Conservation (phyloP, 768 basidiomycete genomes). For the Artomyces pyxidatus region DNA sequence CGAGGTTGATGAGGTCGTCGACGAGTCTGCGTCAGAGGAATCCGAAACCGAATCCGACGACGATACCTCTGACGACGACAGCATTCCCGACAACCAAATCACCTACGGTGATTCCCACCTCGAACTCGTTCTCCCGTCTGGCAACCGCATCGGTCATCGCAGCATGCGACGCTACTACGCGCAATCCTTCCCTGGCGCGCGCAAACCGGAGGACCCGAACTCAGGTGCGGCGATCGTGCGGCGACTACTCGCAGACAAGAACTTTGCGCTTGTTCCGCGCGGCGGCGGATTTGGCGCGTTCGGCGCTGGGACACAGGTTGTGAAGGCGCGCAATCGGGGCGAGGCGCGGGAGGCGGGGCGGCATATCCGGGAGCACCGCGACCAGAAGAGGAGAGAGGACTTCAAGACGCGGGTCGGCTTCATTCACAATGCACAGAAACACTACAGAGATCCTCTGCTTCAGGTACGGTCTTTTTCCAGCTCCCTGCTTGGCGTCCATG, state of each 20-base stretch:
- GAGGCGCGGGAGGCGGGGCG: slow-evolving; percentile 90
- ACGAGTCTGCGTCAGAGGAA: slow-evolving; percentile 22
- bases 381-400: slow-evolving; percentile 68
- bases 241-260: slow-evolving; percentile 69
- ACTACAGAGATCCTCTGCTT: slow-evolving; percentile 67
- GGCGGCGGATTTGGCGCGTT: slow-evolving; percentile 84
- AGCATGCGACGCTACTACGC: slow-evolving; percentile 80
- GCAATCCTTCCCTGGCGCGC: slow-evolving; percentile 56
- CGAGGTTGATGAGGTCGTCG: slow-evolving; percentile 27
- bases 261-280: slow-evolving; percentile 75
- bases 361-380: slow-evolving; percentile 77
- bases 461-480: slow-evolving; percentile 29
- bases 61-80: slow-evolving; percentile 30
- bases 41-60: slow-evolving; percentile 26
- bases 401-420: slow-evolving; percentile 82
- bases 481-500: not conserved
- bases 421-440: slow-evolving; percentile 81
- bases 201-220: slow-evolving; percentile 51
- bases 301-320: slow-evolving; percentile 71
- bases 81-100: slow-evolving; percentile 44
- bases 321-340: slow-evolving; percentile 89
- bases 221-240: slow-evolving; percentile 74
- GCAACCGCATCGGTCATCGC: slow-evolving; percentile 87
- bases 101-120: slow-evolving; percentile 73
- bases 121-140: slow-evolving; percentile 91